Evolutionary conservation across 1,139 yeast genomes (phyloP).

Genomic region (Kluyveromyces sp.): DNA sequence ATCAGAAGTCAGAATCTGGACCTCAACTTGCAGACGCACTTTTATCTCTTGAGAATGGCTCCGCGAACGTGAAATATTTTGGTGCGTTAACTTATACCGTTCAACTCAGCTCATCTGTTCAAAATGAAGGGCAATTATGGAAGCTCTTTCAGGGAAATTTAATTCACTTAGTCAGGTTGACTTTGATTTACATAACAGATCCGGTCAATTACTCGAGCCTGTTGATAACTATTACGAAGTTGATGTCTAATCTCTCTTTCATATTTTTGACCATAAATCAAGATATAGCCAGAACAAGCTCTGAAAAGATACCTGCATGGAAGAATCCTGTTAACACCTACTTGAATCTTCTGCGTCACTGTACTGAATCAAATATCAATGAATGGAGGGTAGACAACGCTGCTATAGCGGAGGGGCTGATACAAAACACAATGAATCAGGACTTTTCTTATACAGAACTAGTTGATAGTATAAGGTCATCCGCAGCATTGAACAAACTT

Average conservation of each 20-base stretch:
- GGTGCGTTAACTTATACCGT: conserved; percentile 69
- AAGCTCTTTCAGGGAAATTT: conserved; percentile 25
- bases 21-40: conserved; percentile 45
- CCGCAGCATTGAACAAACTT: conserved; percentile 21
- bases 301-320: conserved; percentile 29
- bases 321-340: conserved; percentile 36
- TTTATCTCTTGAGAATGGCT: conserved; percentile 32
- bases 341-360: conserved; percentile 21
- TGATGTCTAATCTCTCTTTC: conserved; percentile 49
- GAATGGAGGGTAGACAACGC: conserved; percentile 9
- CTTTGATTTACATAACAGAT: conserved; percentile 15
- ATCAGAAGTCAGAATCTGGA: conserved; percentile 51
- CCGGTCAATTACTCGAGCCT: conserved; percentile 14
- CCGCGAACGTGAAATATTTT: conserved; percentile 53
- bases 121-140: conserved; percentile 19
- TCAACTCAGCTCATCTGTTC: conserved; percentile 36
- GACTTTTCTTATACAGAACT: conserved; percentile 23
- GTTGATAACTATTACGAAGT: conserved; percentile 37
- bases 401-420: conserved; percentile 8
- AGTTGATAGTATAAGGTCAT: conserved; percentile 22
- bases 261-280: conserved; percentile 38
- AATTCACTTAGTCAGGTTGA: conserved; percentile 20
- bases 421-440: conserved; percentile 11
- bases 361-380: conserved; percentile 5
- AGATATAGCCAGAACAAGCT: conserved; percentile 6